phyloP scores from a whole-genome alignment of 495 filamentous ascomycete genomes.

The Sabuloglossum arenarium region DNA sequence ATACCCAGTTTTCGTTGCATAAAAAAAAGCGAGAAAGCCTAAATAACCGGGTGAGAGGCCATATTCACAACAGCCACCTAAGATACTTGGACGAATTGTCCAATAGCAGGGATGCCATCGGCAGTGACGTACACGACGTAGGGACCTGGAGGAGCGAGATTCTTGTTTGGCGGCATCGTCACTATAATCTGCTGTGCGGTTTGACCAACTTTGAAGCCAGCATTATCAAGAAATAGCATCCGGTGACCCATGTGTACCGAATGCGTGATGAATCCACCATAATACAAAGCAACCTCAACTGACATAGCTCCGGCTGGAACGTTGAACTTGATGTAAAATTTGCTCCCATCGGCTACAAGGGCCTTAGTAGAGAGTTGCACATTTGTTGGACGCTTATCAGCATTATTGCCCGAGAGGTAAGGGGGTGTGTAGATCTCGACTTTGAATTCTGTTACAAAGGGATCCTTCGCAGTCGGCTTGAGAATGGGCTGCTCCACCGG shows the following conservation, averaged over 20 bases:
- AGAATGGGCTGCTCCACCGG: conserved; percentile 35
- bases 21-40: not conserved
- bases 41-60: not conserved
- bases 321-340: conserved; percentile 27
- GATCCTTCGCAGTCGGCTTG: conserved; percentile 16
- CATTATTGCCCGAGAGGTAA: conserved; percentile 31
- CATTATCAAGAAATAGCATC: conserved; percentile 31
- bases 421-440: conserved; percentile 41
- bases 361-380: conserved; percentile 20
- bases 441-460: conserved; percentile 35
- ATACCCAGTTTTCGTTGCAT: not conserved
- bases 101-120: conserved; percentile 36
- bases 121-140: conserved; percentile 39
- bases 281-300: conserved; percentile 30
- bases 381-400: conserved; percentile 24
- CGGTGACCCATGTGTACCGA: conserved; percentile 42
- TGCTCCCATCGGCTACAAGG: conserved; percentile 22
- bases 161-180: conserved; percentile 31
- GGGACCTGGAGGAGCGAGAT: conserved; percentile 35
- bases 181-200: conserved; percentile 26
- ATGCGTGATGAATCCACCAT: conserved; percentile 42
- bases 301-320: conserved; percentile 17
- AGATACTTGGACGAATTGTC: conserved; percentile 27
- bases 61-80: conserved; percentile 8
- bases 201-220: conserved; percentile 23